Evolutionary conservation across 768 basidiomycete species (phyloP).

Genomic region (Hericium coralloides): DNA sequence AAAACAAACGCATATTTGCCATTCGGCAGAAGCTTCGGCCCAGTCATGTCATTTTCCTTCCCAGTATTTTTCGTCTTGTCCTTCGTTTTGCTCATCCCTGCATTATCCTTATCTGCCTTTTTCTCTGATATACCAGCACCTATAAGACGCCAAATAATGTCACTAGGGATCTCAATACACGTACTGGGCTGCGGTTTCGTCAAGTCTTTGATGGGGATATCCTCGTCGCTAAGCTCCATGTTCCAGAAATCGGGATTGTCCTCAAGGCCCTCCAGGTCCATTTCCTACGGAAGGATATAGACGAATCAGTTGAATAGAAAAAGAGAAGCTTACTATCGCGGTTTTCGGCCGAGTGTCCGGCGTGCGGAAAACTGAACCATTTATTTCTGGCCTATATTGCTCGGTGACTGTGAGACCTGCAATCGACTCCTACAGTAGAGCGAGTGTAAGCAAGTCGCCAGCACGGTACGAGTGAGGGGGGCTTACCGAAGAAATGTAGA

Average conservation of each 20-base stretch:
- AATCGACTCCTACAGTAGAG: slow-evolving; percentile 43
- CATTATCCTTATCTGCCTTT: background rate
- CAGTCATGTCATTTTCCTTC: background rate
- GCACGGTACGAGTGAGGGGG: slow-evolving; percentile 24
- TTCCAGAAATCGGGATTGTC: slow-evolving; percentile 63
- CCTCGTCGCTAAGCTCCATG: slow-evolving; percentile 30
- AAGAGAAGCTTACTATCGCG: slow-evolving; percentile 34
- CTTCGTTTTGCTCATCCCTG: background rate
- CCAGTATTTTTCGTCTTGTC: background rate
- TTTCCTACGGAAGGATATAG: slow-evolving; percentile 35
- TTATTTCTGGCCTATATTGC: slow-evolving; percentile 49
- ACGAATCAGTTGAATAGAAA: background rate
- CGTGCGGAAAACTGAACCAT: slow-evolving; percentile 52
- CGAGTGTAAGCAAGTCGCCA: slow-evolving; percentile 9
- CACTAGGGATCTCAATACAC: background rate
- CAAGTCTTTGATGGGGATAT: slow-evolving; percentile 26
- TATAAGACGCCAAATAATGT: background rate
- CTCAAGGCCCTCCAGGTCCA: slow-evolving; percentile 58
- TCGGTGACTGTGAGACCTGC: slow-evolving; percentile 54
- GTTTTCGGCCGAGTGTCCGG: slow-evolving; percentile 62
- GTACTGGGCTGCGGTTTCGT: slow-evolving; percentile 21
- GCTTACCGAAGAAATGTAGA: slow-evolving; percentile 38
- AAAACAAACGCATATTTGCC: slow-evolving; percentile 44
- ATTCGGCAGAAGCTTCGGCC: slow-evolving; percentile 41
- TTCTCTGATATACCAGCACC: background rate